phyloP scores from a whole-genome alignment of 1,284 basidiomycete species.

The Apiotrichum laibachii region DNA sequence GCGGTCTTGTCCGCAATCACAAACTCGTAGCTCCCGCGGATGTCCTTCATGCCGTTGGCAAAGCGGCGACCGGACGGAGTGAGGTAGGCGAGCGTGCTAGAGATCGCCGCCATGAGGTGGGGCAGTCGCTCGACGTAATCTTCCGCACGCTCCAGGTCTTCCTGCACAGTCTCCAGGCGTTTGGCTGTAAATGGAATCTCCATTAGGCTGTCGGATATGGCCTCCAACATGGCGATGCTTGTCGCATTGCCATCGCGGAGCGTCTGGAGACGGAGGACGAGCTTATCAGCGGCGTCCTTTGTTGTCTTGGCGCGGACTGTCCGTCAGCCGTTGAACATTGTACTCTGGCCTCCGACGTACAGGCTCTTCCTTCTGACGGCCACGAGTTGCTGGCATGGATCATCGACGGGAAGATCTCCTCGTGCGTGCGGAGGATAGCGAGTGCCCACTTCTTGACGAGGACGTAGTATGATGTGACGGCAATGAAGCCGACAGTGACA shows the following conservation, averaged over 20 bases:
- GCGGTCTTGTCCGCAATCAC: neutral
- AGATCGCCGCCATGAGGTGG: neutral
- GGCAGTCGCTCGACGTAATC: neutral
- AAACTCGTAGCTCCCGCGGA: neutral
- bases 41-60: neutral
- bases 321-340: neutral
- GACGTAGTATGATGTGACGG: neutral
- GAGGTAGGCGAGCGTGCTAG: neutral
- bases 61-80: neutral
- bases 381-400: neutral
- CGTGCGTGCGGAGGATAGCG: neutral
- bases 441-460: neutral
- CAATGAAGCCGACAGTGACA: neutral
- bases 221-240: neutral
- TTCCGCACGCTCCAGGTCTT: neutral
- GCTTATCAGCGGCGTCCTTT: neutral
- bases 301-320: neutral
- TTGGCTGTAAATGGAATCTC: neutral
- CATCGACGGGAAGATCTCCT: neutral
- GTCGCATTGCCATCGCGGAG: neutral
- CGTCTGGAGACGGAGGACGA: neutral
- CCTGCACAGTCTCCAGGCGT: neutral
- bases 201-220: neutral
- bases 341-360: neutral
- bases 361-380: neutral